phyloP scores from a whole-genome alignment of 23 red algal species.

The Gracilaria gracilis region DNA sequence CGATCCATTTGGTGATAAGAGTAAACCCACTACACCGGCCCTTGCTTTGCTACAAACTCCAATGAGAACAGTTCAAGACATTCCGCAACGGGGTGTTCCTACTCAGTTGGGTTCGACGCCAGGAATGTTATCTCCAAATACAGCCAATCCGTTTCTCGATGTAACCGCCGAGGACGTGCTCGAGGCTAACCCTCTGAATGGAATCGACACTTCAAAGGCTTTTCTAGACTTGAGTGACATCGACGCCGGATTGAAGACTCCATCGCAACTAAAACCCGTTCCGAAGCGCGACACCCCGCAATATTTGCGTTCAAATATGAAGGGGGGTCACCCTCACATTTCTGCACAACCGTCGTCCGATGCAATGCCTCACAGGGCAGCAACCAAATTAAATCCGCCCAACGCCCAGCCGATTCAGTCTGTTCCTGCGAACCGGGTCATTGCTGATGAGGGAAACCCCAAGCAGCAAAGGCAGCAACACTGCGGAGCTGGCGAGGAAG shows the following conservation, averaged over 20 bases:
- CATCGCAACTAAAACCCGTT: background rate
- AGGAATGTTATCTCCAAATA: constrained; percentile 21
- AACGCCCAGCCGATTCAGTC: background rate
- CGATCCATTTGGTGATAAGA: constrained; percentile 1
- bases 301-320: background rate
- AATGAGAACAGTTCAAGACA: background rate
- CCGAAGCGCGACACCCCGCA: background rate
- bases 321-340: background rate
- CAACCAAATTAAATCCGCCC: background rate
- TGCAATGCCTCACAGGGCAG: background rate
- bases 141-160: constrained; percentile 19
- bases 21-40: background rate
- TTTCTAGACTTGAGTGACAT: background rate
- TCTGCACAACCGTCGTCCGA: background rate
- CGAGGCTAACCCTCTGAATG: background rate
- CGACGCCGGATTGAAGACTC: background rate
- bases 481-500: background rate
- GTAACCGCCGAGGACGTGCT: background rate
- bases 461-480: background rate
- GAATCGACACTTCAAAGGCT: constrained; percentile 2
- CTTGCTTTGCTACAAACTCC: constrained; percentile 8
- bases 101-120: background rate
- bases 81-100: background rate
- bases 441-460: background rate
- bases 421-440: background rate